Conservation (phyloP, 2,329 filamentous ascomycete genomes). For the Dryadomyces quercus-mongolicae region DNA sequence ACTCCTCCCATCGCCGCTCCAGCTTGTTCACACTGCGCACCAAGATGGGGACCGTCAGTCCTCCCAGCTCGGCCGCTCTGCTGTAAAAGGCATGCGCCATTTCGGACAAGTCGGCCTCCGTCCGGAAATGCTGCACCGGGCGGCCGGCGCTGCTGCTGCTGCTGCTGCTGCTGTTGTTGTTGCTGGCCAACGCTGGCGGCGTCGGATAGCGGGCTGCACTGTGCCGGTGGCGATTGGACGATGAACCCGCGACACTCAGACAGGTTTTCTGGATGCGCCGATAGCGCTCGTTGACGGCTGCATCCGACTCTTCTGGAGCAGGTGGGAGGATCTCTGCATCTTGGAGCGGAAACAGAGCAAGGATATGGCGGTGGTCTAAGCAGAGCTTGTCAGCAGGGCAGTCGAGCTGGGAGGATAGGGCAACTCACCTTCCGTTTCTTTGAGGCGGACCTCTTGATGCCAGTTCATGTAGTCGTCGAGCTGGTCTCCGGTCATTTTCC, state of each 20-base stretch:
- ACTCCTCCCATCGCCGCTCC: constrained; percentile 23
- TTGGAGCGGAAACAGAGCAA: constrained; percentile 22
- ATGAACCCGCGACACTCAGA: not conserved
- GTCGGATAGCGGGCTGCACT: not conserved
- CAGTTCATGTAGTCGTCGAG: constrained; percentile 71
- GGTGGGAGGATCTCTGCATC: not conserved
- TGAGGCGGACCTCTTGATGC: constrained; percentile 52
- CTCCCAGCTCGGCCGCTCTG: constrained; percentile 21
- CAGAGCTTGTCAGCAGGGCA: no score
- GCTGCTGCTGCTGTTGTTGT: not conserved
- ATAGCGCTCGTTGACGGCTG: constrained; percentile 11
- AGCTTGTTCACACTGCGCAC: constrained; percentile 23
- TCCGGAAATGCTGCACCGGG: constrained; percentile 19
- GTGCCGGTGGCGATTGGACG: not conserved
- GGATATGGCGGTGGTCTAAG: constrained; percentile 16
- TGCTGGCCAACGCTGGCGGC: not conserved
- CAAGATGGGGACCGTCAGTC: constrained; percentile 22
- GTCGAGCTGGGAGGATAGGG: no score
- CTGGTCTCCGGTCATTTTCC: constrained; percentile 40
- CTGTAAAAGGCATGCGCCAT: constrained; percentile 28
- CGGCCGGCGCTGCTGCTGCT: not conserved
- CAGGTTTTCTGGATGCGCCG: not conserved
- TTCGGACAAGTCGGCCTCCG: constrained; percentile 28
- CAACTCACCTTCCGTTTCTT: constrained; percentile 9
- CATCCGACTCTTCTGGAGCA: constrained; percentile 6